Percentiles rank a stretch among this genome's conserved stretches.
phyloP scores from a whole-genome alignment of 2,329 filamentous ascomycete species.

The Nemania diffusa region DNA sequence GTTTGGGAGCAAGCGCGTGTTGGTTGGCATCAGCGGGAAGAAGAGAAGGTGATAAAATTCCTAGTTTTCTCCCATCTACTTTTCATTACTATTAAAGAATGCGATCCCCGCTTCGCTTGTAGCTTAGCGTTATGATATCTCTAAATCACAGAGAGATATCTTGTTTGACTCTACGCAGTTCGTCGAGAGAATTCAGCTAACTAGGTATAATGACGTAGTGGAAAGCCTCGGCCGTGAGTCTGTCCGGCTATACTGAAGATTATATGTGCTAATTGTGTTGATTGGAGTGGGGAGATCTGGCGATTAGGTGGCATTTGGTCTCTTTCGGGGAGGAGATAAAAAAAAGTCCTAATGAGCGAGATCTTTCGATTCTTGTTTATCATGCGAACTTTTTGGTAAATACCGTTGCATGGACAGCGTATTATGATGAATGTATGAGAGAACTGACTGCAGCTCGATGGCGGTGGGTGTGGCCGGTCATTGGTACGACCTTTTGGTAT shows the following conservation, averaged over 20 bases:
- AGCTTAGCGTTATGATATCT: neutral
- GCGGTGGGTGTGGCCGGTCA: conserved; percentile 6
- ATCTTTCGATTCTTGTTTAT: neutral
- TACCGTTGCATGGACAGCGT: neutral
- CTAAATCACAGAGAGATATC: neutral
- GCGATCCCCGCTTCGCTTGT: neutral
- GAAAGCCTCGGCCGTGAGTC: neutral
- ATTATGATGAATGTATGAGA: neutral
- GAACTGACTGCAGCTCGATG: neutral
- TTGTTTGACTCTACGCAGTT: neutral
- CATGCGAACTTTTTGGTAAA: neutral
- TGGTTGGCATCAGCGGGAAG: conserved; percentile 15
- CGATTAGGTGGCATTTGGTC: neutral
- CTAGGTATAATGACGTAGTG: conserved; percentile 1
- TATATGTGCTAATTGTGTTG: neutral
- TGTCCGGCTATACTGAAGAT: neutral
- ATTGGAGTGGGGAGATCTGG: neutral
- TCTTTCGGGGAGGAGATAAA: neutral
- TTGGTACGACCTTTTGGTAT: conserved; percentile 13
- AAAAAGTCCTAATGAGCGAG: neutral
- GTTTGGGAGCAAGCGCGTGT: conserved; percentile 7
- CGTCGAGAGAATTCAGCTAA: neutral
- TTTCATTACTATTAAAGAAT: neutral
- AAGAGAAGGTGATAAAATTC: neutral
- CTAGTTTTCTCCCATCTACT: neutral